Evolutionary conservation across 179 eudicot genomes (phyloP).

Genomic region (Spinacia oleracea): DNA sequence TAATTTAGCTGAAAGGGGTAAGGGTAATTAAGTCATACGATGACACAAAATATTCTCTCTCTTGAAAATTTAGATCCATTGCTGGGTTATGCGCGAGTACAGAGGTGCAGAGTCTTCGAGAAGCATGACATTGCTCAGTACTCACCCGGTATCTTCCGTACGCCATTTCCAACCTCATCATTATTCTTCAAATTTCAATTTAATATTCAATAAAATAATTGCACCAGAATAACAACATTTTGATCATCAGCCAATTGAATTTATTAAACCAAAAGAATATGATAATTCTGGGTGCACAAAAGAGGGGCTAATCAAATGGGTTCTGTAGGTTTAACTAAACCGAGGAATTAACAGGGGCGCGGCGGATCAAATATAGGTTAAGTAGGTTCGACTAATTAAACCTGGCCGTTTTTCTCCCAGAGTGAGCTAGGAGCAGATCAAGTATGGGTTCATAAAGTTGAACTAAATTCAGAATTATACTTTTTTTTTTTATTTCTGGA

Average conservation of each 20-base stretch:
- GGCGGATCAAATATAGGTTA: neutral
- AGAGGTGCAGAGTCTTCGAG: conserved; percentile 19
- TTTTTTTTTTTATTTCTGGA: too few relatives aligned
- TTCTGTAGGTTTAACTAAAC: neutral
- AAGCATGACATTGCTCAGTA: conserved; percentile 14
- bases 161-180: neutral
- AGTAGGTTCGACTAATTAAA: neutral
- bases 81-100: conserved; percentile 21
- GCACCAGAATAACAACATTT: too few relatives aligned
- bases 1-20: neutral
- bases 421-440: too few relatives aligned
- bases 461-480: neutral
- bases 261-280: neutral
- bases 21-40: neutral
- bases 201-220: neutral
- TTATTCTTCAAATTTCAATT: neutral
- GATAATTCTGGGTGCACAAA: neutral
- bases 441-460: neutral
- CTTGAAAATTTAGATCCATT: conserved; percentile 4
- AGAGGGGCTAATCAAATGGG: neutral
- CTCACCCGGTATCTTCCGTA: conserved; percentile 14
- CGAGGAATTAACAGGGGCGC: neutral
- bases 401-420: too few relatives aligned
- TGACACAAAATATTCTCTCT: neutral
- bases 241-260: neutral